Conservation (phyloP, 257 asterid species). For the Petunia axillaris region DNA sequence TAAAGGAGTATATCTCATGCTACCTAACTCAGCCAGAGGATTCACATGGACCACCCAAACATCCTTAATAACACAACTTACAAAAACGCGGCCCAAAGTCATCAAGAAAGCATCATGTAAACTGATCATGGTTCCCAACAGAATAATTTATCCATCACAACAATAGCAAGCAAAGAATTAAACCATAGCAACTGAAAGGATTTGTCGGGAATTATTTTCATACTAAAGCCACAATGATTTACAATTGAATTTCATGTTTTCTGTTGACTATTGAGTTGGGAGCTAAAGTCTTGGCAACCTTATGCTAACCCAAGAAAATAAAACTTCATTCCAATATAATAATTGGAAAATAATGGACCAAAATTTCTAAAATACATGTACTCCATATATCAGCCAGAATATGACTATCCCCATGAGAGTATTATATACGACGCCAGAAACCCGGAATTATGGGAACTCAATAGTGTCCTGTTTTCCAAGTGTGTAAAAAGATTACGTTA, state of each 20-base stretch:
- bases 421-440: background rate
- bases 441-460: slow-evolving; percentile 6
- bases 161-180: background rate
- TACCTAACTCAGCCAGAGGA: background rate
- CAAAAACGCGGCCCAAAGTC: background rate
- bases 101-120: background rate
- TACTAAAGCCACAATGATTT: background rate
- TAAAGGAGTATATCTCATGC: slow-evolving; percentile 13
- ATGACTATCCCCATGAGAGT: background rate
- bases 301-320: slow-evolving; percentile 3
- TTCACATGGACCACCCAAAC: background rate
- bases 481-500: background rate
- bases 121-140: background rate
- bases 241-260: slow-evolving; percentile 14
- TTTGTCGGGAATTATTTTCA: background rate
- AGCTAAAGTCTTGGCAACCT: background rate
- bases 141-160: background rate
- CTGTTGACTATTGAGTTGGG: background rate
- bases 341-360: background rate
- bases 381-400: background rate
- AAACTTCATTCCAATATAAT: background rate
- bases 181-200: background rate
- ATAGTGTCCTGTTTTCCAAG: background rate
- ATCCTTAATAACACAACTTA: background rate
- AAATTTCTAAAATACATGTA: background rate